Base-by-base conservation (phyloP, 768 basidiomycete species). In the Terana coerulea region DNA sequence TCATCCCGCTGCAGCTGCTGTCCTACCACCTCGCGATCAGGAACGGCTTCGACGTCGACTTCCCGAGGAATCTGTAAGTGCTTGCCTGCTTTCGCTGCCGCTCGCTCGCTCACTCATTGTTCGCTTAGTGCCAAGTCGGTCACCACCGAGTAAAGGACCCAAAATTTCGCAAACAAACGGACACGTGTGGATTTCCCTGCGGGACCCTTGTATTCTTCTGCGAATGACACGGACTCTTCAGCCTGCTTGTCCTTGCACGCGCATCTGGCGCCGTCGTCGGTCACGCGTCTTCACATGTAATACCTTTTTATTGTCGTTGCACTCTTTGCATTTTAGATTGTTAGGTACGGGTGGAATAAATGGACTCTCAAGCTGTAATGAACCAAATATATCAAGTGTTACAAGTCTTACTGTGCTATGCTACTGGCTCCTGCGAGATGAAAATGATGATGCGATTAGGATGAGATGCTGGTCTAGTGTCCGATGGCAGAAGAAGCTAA, bases 31-130 rank as follows among this genome's bases (percentile, higher is more conserved):
- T 99, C 55, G 95, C 95, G 3, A 85, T 98, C 61, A 88, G 80
- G 75, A 93, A 93, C 66, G 97, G 95, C 28, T 94, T 91, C 58
- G 95, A 98, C 66, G 95, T 98, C 59, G 95, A 99, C 68, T 97
- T 97, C 86, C 95, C 95, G 36, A 79, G 95, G 64, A 98, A 98
- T 76, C 74, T 98, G 86, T 91, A 64, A 62, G 89, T 79, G 3
- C 10, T n/a, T 8, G 12, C n/a, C n/a, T n/a, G n/a, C n/a, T n/a
- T n/a, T n/a, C n/a, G n/a, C n/a, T n/a, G n/a, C n/a, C n/a, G n/a
- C n/a, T n/a, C n/a, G n/a, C n/a, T n/a, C n/a, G n/a, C n/a, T n/a
- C n/a, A n/a, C n/a, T n/a, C n/a, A 5, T 34, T 21, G 19, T 1
- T 22, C 30, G 29, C 11, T 3, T 33, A 54, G 53, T 26, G 53